Conservation (phyloP, 1,284 basidiomycete genomes). For the Cutaneotrichosporon mucoides region DNA sequence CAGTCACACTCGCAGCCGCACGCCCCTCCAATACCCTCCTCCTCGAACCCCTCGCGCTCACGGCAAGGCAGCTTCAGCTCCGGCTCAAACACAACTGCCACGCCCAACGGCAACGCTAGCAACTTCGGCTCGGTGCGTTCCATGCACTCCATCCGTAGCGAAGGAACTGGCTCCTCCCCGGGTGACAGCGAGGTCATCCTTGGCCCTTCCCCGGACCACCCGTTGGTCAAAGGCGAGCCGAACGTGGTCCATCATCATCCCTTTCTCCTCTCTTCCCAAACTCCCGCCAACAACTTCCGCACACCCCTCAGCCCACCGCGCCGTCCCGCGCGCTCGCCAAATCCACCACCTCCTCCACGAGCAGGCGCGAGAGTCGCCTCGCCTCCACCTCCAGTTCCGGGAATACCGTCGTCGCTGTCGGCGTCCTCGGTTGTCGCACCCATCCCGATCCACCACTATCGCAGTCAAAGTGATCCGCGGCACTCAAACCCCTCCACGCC, state of each 20-base stretch:
- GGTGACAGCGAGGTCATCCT: neutral
- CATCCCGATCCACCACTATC: neutral
- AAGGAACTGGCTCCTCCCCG: neutral
- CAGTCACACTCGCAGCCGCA: too few species aligned
- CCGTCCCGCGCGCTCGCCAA: neutral
- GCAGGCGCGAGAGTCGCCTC: neutral
- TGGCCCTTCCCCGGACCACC: neutral
- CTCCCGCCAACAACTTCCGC: neutral
- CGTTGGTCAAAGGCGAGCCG: neutral
- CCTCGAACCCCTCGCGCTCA: too few species aligned
- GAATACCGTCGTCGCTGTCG: too few species aligned
- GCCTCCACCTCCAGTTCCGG: too few species aligned
- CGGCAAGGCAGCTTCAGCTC: neutral
- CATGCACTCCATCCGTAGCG: neutral
- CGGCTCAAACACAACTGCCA: neutral
- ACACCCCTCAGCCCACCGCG: conserved; percentile 6
- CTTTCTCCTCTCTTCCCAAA: neutral
- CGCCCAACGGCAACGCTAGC: neutral
- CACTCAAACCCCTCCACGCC: neutral
- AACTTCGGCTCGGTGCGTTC: conserved; percentile 8
- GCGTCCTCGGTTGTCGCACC: too few species aligned
- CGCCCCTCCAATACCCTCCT: too few species aligned
- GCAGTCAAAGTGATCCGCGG: neutral
- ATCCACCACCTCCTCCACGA: neutral
- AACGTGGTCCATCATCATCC: neutral